Conservation (phyloP, 2,329 filamentous ascomycete genomes). For the Colletotrichum sojae region DNA sequence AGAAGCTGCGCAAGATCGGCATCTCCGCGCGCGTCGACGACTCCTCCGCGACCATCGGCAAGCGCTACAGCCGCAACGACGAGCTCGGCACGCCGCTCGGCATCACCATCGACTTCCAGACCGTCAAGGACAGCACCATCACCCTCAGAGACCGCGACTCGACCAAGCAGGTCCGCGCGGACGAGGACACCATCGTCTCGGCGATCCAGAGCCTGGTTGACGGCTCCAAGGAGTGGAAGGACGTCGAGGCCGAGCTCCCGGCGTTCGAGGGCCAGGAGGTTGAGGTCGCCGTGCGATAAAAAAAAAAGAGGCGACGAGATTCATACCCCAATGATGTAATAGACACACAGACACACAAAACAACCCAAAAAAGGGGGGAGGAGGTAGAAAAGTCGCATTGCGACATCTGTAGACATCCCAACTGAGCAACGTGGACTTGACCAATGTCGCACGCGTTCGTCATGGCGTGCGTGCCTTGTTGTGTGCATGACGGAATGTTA, state of each 20-base stretch:
- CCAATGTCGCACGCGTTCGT: not conserved
- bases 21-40: conserved; percentile 91
- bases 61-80: conserved; percentile 94
- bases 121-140: conserved; percentile 86
- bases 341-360: not conserved
- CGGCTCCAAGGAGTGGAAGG: conserved; percentile 71
- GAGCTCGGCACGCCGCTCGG: conserved; percentile 95
- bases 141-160: conserved; percentile 93
- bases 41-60: conserved; percentile 92
- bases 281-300: conserved; percentile 49
- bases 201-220: conserved; percentile 74
- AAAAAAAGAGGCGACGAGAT: not conserved
- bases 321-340: conserved; percentile 21
- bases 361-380: not conserved
- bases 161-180: conserved; percentile 90
- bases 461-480: not conserved
- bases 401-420: conserved; percentile 30
- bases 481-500: not conserved
- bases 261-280: conserved; percentile 85
- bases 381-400: conserved; percentile 16
- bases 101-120: conserved; percentile 97
- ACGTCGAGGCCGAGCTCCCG: conserved; percentile 84
- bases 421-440: conserved; percentile 25
- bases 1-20: conserved; percentile 81
- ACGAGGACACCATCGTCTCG: conserved; percentile 82